A percentile compares a stretch with the other conserved stretches of the same genome.
Evolutionary conservation across 495 filamentous ascomycete genomes (phyloP).

Genomic region (Friedmanniomyces simplex): DNA sequence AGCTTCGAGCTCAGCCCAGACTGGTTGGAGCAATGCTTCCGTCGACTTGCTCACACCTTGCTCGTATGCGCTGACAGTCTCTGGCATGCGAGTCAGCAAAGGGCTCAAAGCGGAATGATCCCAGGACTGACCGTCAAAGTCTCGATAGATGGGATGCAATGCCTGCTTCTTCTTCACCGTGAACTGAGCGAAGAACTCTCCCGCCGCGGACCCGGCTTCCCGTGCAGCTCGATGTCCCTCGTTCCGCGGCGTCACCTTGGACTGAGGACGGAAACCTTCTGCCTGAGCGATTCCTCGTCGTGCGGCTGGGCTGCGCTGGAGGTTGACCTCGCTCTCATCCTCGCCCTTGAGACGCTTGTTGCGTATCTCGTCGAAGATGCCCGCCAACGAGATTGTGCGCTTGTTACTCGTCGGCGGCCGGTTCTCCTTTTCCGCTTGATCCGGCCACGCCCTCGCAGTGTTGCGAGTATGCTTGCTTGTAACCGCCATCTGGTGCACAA

Average conservation of each 20-base stretch:
- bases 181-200: not conserved
- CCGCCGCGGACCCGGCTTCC: not conserved
- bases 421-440: not conserved
- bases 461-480: not conserved
- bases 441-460: not conserved
- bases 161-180: not conserved
- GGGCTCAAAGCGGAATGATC: not conserved
- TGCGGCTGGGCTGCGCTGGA: not conserved
- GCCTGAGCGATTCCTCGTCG: too few species aligned
- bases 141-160: not conserved
- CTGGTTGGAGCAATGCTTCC: not conserved
- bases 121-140: not conserved
- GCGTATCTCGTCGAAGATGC: not conserved
- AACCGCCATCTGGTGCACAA: not conserved
- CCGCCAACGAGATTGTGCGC: not conserved
- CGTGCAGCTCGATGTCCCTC: not conserved
- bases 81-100: not conserved
- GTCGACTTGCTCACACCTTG: not conserved
- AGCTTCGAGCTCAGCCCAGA: conserved; percentile 3
- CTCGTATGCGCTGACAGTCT: conserved; percentile 1
- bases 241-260: not conserved
- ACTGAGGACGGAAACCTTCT: too few species aligned
- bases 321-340: not conserved
- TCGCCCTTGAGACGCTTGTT: not conserved
- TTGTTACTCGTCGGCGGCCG: not conserved